Base-by-base conservation (phyloP, 805 yeast genomes). In the Allodekkera sacchari region DNA sequence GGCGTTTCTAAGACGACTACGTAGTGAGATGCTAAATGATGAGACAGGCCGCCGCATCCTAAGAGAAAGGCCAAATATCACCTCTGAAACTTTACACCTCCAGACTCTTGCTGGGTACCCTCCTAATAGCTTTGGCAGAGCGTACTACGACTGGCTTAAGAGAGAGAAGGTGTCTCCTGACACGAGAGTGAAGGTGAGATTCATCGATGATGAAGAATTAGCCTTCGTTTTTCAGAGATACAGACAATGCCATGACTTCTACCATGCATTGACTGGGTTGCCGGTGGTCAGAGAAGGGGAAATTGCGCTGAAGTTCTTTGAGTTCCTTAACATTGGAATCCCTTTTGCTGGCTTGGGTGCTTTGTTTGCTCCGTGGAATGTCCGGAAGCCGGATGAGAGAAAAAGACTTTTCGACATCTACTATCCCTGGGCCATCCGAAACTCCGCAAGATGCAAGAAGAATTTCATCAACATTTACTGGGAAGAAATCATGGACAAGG, bases 261-360 rank as follows among this genome's bases (percentile, higher is more conserved):
- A 87, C 52, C 98, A 92, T 52, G 83, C 97, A 1, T 66, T 92
- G 18, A 81, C 94, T 0, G 89, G 94, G 11, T 65, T 84, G 31
- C 97, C 97, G 0, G 83, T 88, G 28, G 78, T 83, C 27, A 73
- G 92, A 42, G 97, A 92, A 50, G 98, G 98, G n/a, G 98, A 92
- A 52, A 79, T 92, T 32, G 85, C 96, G 1, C 80, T 92, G 13
- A 92, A 92, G 56, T 81, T 87, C 9, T 76, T 92, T 44, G 98
- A 89, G 55, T 94, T 78, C 48, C 80, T 92, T 49, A 89, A 92
- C 53, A 71, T 89, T 37, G 94, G 94, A 4, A 74, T 92, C 27
- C 96, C 96, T 10, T 88, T 89, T 94, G 87, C 96, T 3, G 95
- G 95, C 0, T 53, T 92, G 31, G 96, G 96, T 0, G 88, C 95